These are phyloP conservation scores for Roridomyces roridus DNA, from an alignment of 768 basidiomycete species.

Conservation along the genomic window DNA sequence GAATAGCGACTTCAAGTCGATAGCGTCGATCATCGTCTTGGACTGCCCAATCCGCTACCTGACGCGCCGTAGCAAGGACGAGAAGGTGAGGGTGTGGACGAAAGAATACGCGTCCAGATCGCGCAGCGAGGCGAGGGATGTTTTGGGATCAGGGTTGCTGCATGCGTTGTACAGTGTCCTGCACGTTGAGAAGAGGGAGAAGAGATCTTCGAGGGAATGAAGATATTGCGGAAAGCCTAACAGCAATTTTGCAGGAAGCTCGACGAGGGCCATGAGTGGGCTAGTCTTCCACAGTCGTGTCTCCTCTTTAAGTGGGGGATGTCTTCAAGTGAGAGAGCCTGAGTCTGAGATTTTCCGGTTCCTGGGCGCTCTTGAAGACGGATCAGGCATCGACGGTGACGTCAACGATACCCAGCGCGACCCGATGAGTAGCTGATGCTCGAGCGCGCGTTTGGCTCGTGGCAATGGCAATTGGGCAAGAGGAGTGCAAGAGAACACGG, in stretches of 20 bases:
- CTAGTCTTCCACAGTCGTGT: no score
- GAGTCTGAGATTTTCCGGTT: neutral
- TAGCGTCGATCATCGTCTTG: constrained; percentile 10
- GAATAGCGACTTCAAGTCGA: constrained; percentile 17
- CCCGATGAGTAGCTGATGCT: constrained; percentile 86
- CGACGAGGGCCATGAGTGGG: constrained; percentile 12
- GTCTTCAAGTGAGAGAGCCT: neutral
- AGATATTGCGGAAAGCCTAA: constrained; percentile 11
- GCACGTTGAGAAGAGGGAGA: constrained; percentile 15
- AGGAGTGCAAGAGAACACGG: no score
- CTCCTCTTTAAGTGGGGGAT: neutral
- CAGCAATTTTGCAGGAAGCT: constrained; percentile 17
- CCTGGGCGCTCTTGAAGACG: constrained; percentile 50
- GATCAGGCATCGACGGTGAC: constrained; percentile 60
- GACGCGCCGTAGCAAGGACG: constrained; percentile 18
- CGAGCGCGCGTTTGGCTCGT: constrained; percentile 82
- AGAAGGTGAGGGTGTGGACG: constrained; percentile 26
- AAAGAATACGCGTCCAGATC: constrained; percentile 23
- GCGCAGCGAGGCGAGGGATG: constrained; percentile 18
- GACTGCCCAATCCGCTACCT: constrained; percentile 25
- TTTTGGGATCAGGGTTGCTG: constrained; percentile 11
- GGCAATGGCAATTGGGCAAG: no score
- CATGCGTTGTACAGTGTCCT: constrained; percentile 16
- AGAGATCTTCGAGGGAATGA: constrained; percentile 21
- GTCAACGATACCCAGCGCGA: constrained; percentile 77